Evolutionary conservation across 305 asterid genomes (phyloP).

Genomic region (Euphrasia arctica): DNA sequence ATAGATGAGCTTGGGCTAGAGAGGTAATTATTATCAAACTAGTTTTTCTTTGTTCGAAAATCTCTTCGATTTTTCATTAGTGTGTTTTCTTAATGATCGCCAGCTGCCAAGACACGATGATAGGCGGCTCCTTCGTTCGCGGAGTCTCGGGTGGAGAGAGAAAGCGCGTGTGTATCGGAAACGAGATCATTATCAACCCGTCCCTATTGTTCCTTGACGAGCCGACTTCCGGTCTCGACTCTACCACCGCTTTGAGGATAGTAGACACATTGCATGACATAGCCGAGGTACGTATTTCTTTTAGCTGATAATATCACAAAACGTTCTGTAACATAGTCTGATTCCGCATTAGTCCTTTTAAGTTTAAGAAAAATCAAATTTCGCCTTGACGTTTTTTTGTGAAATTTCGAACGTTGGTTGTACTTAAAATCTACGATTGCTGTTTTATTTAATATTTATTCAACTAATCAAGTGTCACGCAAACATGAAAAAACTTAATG

Average conservation of each 20-base stretch:
- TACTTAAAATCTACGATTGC: too few species aligned
- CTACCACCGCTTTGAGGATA: constrained; percentile 89
- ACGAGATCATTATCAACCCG: constrained; percentile 88
- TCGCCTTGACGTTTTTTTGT: too few species aligned
- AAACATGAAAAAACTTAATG: too few species aligned
- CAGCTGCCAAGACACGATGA: constrained; percentile 98
- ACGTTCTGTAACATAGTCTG: too few species aligned
- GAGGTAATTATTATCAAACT: constrained; percentile 39
- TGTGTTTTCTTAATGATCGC: constrained; percentile 1
- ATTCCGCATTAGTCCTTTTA: too few species aligned
- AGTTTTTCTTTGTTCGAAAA: neutral
- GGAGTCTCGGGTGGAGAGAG: constrained; percentile 99
- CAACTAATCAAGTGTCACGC: too few species aligned
- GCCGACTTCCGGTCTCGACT: constrained; percentile 97
- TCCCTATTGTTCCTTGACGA: constrained; percentile 90
- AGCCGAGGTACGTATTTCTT: constrained; percentile 57
- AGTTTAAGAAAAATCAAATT: too few species aligned
- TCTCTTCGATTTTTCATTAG: neutral
- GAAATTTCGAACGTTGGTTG: too few species aligned
- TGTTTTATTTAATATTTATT: too few species aligned
- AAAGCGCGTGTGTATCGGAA: constrained; percentile 93
- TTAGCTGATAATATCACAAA: too few species aligned
- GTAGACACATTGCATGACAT: constrained; percentile 75
- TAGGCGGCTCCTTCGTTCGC: constrained; percentile 92
- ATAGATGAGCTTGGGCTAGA: constrained; percentile 84